phyloP scores from a whole-genome alignment of 805 yeast genomes.

The Candida fluviatilis region DNA sequence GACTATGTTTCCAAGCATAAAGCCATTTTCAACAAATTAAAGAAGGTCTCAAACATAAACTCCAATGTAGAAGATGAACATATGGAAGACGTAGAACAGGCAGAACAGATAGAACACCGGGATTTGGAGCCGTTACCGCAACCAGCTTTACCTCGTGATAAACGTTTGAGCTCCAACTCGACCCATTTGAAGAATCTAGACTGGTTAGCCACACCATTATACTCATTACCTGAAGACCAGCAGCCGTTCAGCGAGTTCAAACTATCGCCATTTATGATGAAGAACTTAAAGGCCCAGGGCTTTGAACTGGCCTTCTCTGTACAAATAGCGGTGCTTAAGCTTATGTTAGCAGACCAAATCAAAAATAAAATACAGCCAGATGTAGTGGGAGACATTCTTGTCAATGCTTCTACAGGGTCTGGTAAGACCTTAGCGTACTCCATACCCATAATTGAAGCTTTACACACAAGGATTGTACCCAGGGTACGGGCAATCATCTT shows the following conservation, averaged over 20 bases:
- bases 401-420: conserved; percentile 93
- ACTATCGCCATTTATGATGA: conserved; percentile 40
- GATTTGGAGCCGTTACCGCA: conserved; percentile 78
- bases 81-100: conserved; percentile 15
- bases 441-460: conserved; percentile 73
- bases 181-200: conserved; percentile 36
- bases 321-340: conserved; percentile 64
- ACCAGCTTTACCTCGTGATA: conserved; percentile 62
- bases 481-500: conserved; percentile 69
- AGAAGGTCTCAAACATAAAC: conserved; percentile 10
- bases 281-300: conserved; percentile 45
- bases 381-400: conserved; percentile 70
- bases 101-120: conserved; percentile 16
- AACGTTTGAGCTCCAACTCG: conserved; percentile 24
- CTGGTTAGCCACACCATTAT: conserved; percentile 69
- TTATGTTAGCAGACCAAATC: conserved; percentile 42
- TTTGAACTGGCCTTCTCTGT: conserved; percentile 68
- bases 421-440: conserved; percentile 92
- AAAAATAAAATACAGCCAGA: conserved; percentile 43
- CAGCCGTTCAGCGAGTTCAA: conserved; percentile 47
- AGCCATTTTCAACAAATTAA: conserved; percentile 51
- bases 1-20: conserved; percentile 39
- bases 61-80: conserved; percentile 12
- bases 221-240: conserved; percentile 44
- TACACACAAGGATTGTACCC: conserved; percentile 63